These are phyloP conservation scores for Lactarius akahatsu DNA, from an alignment of 768 basidiomycete species.

Conservation along the genomic window DNA sequence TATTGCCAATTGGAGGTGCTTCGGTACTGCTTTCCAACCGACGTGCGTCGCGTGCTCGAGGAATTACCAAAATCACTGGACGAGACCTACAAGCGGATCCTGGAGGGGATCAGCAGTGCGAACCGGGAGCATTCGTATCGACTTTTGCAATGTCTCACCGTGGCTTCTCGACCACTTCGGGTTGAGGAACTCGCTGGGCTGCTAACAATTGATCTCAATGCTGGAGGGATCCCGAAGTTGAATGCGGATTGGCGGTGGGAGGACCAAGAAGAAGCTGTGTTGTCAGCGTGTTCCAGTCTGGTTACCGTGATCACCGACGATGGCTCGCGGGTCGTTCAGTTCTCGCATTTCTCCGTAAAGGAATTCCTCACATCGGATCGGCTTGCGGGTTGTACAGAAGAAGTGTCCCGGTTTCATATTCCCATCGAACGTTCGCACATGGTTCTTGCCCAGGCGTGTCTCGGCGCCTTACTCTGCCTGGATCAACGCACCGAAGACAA, in stretches of 20 bases:
- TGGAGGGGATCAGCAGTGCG: neutral
- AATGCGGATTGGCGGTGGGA: neutral
- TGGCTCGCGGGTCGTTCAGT: neutral
- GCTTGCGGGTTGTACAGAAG: neutral
- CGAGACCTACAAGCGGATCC: conserved; percentile 3
- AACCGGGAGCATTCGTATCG: neutral
- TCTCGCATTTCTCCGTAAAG: neutral
- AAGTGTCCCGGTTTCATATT: neutral
- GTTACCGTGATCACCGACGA: neutral
- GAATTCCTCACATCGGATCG: neutral
- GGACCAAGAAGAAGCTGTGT: neutral
- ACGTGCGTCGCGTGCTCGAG: neutral
- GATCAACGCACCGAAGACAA: too few relatives aligned
- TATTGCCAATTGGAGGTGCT: conserved; percentile 9
- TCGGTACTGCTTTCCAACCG: neutral
- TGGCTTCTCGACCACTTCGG: neutral
- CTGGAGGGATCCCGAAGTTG: neutral
- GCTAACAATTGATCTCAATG: neutral
- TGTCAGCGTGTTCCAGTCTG: neutral
- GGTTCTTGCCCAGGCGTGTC: neutral
- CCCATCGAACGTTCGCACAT: neutral
- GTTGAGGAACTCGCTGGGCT: neutral
- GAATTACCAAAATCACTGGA: conserved; percentile 9
- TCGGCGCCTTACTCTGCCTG: neutral
- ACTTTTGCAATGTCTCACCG: neutral